Evolutionary conservation across 192 early-diverging fungal genomes (phyloP).

Genomic region (Umbelopsis sp.): DNA sequence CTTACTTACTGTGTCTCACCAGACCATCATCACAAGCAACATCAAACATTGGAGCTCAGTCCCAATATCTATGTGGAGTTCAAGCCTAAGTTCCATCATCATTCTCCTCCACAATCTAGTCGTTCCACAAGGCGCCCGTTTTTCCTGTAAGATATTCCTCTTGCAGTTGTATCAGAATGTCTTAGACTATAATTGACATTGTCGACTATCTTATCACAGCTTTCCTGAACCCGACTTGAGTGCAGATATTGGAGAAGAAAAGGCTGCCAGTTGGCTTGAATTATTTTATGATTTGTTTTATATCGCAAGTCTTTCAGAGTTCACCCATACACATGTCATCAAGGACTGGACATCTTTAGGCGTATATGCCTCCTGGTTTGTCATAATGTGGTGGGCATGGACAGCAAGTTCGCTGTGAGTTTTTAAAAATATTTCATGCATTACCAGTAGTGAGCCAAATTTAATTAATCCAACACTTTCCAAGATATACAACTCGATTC

Average conservation of each 20-base stretch:
- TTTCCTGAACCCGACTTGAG: slow-evolving; percentile 38
- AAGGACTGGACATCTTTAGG: slow-evolving; percentile 39
- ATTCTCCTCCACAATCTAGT: background rate
- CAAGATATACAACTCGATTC: slow-evolving; percentile 36
- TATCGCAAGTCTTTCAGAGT: slow-evolving; percentile 49
- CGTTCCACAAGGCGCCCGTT: slow-evolving; percentile 30
- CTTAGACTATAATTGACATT: background rate
- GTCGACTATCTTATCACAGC: background rate
- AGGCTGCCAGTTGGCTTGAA: slow-evolving; percentile 40
- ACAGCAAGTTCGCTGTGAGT: slow-evolving; percentile 46
- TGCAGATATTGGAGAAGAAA: slow-evolving; percentile 43
- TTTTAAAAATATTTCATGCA: background rate
- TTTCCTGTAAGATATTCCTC: slow-evolving; percentile 17
- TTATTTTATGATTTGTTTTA: slow-evolving; percentile 55
- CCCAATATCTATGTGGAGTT: slow-evolving; percentile 33
- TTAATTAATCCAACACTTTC: background rate
- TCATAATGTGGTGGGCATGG: slow-evolving; percentile 56
- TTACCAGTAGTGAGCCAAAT: background rate
- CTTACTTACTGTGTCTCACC: background rate
- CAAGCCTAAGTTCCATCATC: slow-evolving; percentile 28
- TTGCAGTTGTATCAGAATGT: background rate
- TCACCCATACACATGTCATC: slow-evolving; percentile 50
- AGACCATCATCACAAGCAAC: slow-evolving; percentile 14
- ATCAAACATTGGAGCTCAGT: slow-evolving; percentile 32
- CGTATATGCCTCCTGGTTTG: slow-evolving; percentile 49